These are phyloP conservation scores for Dothidotthia symphoricarpi DNA, from an alignment of 2,329 filamentous ascomycete species.

Conservation along the genomic window DNA sequence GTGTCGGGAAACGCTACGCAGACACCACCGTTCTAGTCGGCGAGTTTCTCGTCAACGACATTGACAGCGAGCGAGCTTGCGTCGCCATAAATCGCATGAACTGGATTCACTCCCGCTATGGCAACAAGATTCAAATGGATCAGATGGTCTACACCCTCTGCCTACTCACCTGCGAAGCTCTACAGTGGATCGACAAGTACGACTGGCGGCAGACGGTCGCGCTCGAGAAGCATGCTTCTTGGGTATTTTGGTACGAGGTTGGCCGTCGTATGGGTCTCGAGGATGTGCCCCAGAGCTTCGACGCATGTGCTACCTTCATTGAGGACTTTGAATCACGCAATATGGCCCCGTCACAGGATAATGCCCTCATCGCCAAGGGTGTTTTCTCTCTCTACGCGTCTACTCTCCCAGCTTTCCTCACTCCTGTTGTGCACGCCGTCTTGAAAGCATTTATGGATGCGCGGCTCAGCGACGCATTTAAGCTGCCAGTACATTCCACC, in stretches of 20 bases:
- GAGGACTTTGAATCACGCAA: slow-evolving; percentile 7
- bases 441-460: slow-evolving; percentile 7
- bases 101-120: slow-evolving; percentile 11
- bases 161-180: slow-evolving; percentile 9
- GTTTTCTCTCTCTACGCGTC: slow-evolving; percentile 8
- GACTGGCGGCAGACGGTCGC: slow-evolving; percentile 6
- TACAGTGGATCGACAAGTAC: slow-evolving; percentile 9
- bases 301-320: slow-evolving; percentile 7
- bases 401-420: slow-evolving; percentile 7
- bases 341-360: slow-evolving; percentile 7
- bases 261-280: slow-evolving; percentile 9
- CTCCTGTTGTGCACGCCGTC: slow-evolving; percentile 5
- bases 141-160: slow-evolving; percentile 13
- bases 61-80: slow-evolving; percentile 13
- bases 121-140: slow-evolving; percentile 9
- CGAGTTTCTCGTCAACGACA: slow-evolving; percentile 11
- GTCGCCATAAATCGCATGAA: slow-evolving; percentile 12
- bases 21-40: slow-evolving; percentile 11
- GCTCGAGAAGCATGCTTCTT: slow-evolving; percentile 10
- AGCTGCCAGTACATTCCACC: not conserved
- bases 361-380: slow-evolving; percentile 8
- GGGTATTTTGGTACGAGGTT: slow-evolving; percentile 11
- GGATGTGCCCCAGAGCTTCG: slow-evolving; percentile 7
- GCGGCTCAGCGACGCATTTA: slow-evolving; percentile 5
- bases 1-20: slow-evolving; percentile 9